Conservation (phyloP, 352 stramenopile genomes). For the Pseudoperonospora humuli region DNA sequence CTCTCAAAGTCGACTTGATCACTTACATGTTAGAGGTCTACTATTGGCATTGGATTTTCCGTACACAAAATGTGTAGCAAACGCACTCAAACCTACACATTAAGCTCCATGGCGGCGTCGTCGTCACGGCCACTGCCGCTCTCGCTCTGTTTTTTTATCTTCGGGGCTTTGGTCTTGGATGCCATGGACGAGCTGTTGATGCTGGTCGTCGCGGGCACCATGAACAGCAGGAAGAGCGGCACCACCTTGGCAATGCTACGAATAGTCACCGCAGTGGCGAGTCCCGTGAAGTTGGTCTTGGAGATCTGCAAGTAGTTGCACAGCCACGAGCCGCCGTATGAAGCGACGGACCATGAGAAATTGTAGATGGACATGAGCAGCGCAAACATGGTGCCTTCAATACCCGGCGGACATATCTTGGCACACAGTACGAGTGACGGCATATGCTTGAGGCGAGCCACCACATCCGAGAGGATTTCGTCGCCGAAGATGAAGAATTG, state of each 20-base stretch:
- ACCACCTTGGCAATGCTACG: slow-evolving; percentile 58
- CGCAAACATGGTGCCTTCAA: slow-evolving; percentile 96
- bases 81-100: slow-evolving; percentile 15
- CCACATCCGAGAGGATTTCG: slow-evolving; percentile 74
- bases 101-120: slow-evolving; percentile 22
- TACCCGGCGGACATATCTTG: slow-evolving; percentile 91
- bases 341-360: slow-evolving; percentile 72
- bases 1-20: not conserved
- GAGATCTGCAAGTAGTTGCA: slow-evolving; percentile 68
- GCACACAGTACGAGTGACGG: slow-evolving; percentile 93
- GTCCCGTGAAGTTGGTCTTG: slow-evolving; percentile 63
- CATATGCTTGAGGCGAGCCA: slow-evolving; percentile 82
- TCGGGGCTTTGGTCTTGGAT: slow-evolving; percentile 14
- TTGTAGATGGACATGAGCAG: slow-evolving; percentile 85
- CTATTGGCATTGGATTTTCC: not conserved
- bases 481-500: slow-evolving; percentile 78
- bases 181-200: slow-evolving; percentile 48
- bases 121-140: slow-evolving; percentile 15
- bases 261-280: slow-evolving; percentile 44
- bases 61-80: not conserved
- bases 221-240: slow-evolving; percentile 60
- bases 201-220: slow-evolving; percentile 63
- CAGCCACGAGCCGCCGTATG: slow-evolving; percentile 71
- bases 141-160: slow-evolving; percentile 22
- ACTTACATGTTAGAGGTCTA: no score